A percentile compares a stretch with the other conserved stretches of the same genome.
phyloP scores from a whole-genome alignment of 2,329 filamentous ascomycete genomes.

The Phoma herbarum region DNA sequence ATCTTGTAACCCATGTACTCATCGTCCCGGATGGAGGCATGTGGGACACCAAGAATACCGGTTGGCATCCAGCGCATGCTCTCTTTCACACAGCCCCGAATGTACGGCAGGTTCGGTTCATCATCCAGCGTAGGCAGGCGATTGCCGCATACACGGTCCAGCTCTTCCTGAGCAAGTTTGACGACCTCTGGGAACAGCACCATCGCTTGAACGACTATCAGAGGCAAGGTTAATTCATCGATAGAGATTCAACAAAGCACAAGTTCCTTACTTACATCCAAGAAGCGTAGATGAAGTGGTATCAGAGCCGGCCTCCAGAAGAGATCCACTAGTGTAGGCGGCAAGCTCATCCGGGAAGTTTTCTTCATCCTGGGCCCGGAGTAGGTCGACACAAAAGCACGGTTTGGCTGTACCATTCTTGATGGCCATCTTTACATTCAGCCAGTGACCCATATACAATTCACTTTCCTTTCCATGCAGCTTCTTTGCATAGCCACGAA shows the following conservation, averaged over 20 bases:
- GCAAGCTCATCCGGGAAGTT: slow-evolving; percentile 35
- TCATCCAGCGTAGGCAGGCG: slow-evolving; percentile 44
- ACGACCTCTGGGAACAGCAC: slow-evolving; percentile 36
- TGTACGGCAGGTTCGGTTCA: slow-evolving; percentile 33
- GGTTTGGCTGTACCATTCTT: slow-evolving; percentile 24
- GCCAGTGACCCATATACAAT: slow-evolving; percentile 36
- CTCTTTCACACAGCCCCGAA: slow-evolving; percentile 42
- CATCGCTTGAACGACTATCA: slow-evolving; percentile 37
- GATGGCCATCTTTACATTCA: slow-evolving; percentile 29
- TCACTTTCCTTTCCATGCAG: slow-evolving; percentile 57
- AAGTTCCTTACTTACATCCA: slow-evolving; percentile 20
- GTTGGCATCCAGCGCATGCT: slow-evolving; percentile 45
- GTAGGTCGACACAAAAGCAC: slow-evolving; percentile 37
- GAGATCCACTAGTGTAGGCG: slow-evolving; percentile 34
- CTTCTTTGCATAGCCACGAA: slow-evolving; percentile 52
- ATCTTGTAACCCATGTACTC: slow-evolving; percentile 48
- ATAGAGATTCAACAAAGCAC: not conserved
- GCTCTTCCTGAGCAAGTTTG: slow-evolving; percentile 35
- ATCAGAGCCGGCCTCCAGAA: slow-evolving; percentile 44
- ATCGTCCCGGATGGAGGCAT: slow-evolving; percentile 39
- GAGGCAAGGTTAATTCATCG: not conserved
- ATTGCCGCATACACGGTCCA: slow-evolving; percentile 43
- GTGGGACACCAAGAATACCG: slow-evolving; percentile 34
- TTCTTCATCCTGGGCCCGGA: slow-evolving; percentile 30
- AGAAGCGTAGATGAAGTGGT: slow-evolving; percentile 38